These are phyloP conservation scores for Podosphaera xanthii DNA, from an alignment of 2,329 filamentous ascomycete genomes.

Conservation along the genomic window DNA sequence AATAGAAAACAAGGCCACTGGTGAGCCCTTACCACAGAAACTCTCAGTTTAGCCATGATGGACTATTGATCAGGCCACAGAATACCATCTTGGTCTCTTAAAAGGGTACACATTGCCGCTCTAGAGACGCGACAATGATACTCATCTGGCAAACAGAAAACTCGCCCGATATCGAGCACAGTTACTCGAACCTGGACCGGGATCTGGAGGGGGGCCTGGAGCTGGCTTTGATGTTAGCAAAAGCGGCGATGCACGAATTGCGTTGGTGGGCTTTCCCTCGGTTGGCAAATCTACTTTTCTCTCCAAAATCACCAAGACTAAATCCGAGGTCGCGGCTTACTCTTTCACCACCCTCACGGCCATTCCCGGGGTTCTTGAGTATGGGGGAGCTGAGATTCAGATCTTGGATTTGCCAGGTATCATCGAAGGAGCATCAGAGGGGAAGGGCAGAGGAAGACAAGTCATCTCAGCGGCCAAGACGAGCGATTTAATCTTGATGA, in stretches of 20 bases:
- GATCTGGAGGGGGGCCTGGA: conserved; percentile 21
- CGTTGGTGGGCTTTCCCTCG: conserved; percentile 93
- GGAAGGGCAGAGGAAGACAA: conserved; percentile 84
- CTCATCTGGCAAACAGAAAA: conserved; percentile 36
- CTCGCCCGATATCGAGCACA: conserved; percentile 86
- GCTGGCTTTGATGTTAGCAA: conserved; percentile 87
- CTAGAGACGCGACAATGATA: neutral
- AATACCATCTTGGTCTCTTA: conserved; percentile 91
- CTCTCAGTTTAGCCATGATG: conserved; percentile 8
- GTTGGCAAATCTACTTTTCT: conserved; percentile 97
- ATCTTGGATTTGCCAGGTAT: conserved; percentile 94
- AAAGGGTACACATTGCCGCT: conserved; percentile 55
- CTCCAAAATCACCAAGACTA: conserved; percentile 97
- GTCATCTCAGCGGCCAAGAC: conserved; percentile 98
- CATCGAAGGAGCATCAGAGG: conserved; percentile 88
- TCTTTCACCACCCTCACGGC: conserved; percentile 94
- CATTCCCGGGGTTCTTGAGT: conserved; percentile 91
- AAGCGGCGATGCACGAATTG: conserved; percentile 86
- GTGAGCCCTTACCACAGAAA: conserved; percentile 28
- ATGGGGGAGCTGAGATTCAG: conserved; percentile 94
- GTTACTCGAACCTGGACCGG: conserved; percentile 69
- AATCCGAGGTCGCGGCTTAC: conserved; percentile 87
- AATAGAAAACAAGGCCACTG: conserved; percentile 93
- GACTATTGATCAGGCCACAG: conserved; percentile 23
- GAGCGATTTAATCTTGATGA: conserved; percentile 90